Base-by-base conservation (phyloP, 441 rosid genomes). In the Melastoma candidum region DNA sequence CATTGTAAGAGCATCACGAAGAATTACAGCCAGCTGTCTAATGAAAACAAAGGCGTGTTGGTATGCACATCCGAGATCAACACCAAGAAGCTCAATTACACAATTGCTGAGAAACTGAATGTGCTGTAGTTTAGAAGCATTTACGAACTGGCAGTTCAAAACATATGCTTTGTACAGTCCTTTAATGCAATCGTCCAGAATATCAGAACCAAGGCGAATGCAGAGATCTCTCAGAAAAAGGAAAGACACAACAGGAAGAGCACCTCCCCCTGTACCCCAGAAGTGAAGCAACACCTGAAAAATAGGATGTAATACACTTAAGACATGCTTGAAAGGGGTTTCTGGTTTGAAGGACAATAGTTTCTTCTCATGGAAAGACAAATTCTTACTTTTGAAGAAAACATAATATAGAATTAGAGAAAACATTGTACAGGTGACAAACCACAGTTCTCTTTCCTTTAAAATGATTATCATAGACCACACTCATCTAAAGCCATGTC, bases 121-220 rank as follows among this genome's bases (percentile, higher is more conserved):
- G 26, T 84, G 95, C 68, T 73, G 87, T 59, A 93, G 59, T 55
- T 86, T 85, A 44, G 67, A 68, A 32, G 90, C 95, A 75, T 84
- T 93, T 64, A 88, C 74, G 68, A 77, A 86, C 68, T 77, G 92
- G 68, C 96, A 84, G 72, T 88, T 93, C 76, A 93, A 59, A 57
- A 93, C 85, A 69, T 84, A 93, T 13, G 95, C 94, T 63, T 93
- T 88, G 80, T 93, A 88, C 51, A 93, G 78, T 46, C 97, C 97
- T 73, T 79, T 88, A 71, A 84, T 62, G 73, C 95, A 86, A 46
- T 88, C 97, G 64, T 88, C 97, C 60, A 86, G 58, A 75, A 84
- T 81, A 55, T 85, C 89, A 17, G 80, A 63, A 65, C 97, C 97
- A 48, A 84, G 67, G 32, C 88, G 87, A 63, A 88, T 49, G 67